Base-by-base conservation (phyloP, 352 stramenopile genomes). In the Pythium aphanidermatum region DNA sequence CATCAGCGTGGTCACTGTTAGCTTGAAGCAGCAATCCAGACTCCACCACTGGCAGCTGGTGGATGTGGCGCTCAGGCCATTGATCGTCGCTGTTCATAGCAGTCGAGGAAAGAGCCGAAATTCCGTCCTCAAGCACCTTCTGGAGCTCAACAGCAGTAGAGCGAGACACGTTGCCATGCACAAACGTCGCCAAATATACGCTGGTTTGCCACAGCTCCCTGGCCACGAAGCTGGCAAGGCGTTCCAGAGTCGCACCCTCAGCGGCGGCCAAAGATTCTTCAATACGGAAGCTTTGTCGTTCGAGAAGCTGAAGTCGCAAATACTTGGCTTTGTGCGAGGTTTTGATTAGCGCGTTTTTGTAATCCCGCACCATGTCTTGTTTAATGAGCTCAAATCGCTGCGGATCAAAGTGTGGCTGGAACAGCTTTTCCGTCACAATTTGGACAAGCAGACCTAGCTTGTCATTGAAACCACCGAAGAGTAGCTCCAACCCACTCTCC, bases 391-490 rank as follows among this genome's bases (percentile, higher is more conserved):
- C 71, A 27, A 78, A 66, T 16, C 68, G 58, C 23, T 76, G 50
- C 1, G 55, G 47, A 0, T 57, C 49, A 21, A 66, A 51, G 3
- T 66, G 34, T 7, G 33, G 24, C 6, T 58, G 10, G 10, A 83
- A 47, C 20, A 93, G 39, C 24, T 75, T 62, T 1, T 54, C 23
- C 19, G 77, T 65, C 0, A 91, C 63, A 5, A 64, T 50, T 17
- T 64, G 48, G 3, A 84, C 59, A 14, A 93, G 68, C 19, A 58
- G 55, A 14, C 58, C 62, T 13, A 88, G 49, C 28, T 70, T 76
- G 43, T 93, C 76, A 43, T 66, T 86, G 44, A 90, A 93, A 1
- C 81, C 81, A 14, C 70, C 51, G 30, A 88, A 66, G 11, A 72
- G 56, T 9, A 86, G 44, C 33, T 91, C 76, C 25, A 93, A 51